These are phyloP conservation scores for Didymella pomorum DNA, from an alignment of 2,329 filamentous ascomycete species.

Conservation along the genomic window DNA sequence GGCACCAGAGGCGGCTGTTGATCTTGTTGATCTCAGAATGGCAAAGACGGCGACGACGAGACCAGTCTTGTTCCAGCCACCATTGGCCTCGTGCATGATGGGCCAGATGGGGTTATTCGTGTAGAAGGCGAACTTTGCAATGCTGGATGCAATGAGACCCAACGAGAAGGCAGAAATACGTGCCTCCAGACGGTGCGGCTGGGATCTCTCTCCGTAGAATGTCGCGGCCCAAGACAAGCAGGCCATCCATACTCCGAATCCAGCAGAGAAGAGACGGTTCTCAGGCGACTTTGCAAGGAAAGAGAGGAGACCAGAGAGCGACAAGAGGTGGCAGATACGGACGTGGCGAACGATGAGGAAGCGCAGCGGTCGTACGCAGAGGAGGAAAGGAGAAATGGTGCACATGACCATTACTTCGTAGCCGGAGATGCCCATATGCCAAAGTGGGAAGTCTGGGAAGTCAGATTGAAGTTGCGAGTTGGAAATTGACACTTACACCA, in stretches of 20 bases:
- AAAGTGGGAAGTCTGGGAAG: conserved; percentile 83
- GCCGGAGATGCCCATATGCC: conserved; percentile 98
- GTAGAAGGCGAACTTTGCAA: conserved; percentile 90
- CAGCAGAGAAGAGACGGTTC: conserved; percentile 79
- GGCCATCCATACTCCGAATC: conserved; percentile 79
- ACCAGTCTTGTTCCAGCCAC: conserved; percentile 89
- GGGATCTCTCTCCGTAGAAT: conserved; percentile 77
- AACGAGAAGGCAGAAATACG: conserved; percentile 81
- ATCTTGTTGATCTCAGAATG: conserved; percentile 76
- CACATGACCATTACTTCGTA: conserved; percentile 91
- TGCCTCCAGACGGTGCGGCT: conserved; percentile 78
- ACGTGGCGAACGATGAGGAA: conserved; percentile 73
- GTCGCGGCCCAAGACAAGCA: conserved; percentile 86
- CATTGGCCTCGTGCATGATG: conserved; percentile 86
- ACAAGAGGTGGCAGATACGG: conserved; percentile 76
- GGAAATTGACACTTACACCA: conserved; percentile 75
- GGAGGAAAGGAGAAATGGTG: conserved; percentile 80
- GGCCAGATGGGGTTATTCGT: conserved; percentile 99
- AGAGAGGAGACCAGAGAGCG: conserved; percentile 78
- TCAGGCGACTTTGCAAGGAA: conserved; percentile 78
- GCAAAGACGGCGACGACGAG: conserved; percentile 78
- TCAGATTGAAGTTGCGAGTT: conserved; percentile 23
- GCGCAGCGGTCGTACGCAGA: conserved; percentile 75
- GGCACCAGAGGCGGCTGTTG: conserved; percentile 57
- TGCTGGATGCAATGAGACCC: conserved; percentile 83